Conservation (phyloP, 352 stramenopile genomes). For the Phytophthora cajani region DNA sequence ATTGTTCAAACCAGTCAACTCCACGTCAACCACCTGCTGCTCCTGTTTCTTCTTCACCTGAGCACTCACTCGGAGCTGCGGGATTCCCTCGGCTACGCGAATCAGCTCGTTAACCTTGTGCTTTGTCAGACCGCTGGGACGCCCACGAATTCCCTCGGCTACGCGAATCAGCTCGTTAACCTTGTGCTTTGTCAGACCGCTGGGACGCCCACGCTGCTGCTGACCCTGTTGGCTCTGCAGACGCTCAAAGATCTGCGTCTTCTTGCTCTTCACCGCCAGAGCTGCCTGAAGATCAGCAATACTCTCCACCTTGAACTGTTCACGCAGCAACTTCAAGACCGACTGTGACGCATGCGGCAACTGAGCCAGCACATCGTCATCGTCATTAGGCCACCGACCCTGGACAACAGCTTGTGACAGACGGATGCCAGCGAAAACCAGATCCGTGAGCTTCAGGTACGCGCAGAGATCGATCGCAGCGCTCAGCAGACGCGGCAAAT, state of each 20-base stretch:
- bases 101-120: constrained; percentile 54
- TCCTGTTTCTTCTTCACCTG: constrained; percentile 32
- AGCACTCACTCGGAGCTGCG: constrained; percentile 44
- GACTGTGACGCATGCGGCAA: constrained; percentile 49
- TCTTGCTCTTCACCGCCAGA: constrained; percentile 38
- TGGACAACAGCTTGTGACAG: constrained; percentile 68
- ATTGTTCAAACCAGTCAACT: constrained; percentile 46
- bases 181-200: constrained; percentile 41
- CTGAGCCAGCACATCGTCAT: constrained; percentile 43
- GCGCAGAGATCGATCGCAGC: constrained; percentile 92
- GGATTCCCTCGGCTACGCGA: constrained; percentile 52
- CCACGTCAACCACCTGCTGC: constrained; percentile 38
- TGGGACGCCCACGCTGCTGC: constrained; percentile 20
- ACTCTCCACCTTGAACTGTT: constrained; percentile 35
- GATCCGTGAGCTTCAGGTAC: constrained; percentile 49
- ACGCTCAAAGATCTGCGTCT: constrained; percentile 40
- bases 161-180: constrained; percentile 55
- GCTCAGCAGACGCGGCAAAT: constrained; percentile 94
- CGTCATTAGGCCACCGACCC: constrained; percentile 50
- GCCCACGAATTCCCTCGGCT: constrained; percentile 42
- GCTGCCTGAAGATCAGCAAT: constrained; percentile 46
- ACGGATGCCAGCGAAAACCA: constrained; percentile 63
- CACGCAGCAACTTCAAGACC: constrained; percentile 37
- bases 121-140: constrained; percentile 33
- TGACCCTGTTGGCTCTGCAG: constrained; percentile 36